Evolutionary conservation across 441 rosid species (phyloP).

Genomic region (Mallotus japonicus): DNA sequence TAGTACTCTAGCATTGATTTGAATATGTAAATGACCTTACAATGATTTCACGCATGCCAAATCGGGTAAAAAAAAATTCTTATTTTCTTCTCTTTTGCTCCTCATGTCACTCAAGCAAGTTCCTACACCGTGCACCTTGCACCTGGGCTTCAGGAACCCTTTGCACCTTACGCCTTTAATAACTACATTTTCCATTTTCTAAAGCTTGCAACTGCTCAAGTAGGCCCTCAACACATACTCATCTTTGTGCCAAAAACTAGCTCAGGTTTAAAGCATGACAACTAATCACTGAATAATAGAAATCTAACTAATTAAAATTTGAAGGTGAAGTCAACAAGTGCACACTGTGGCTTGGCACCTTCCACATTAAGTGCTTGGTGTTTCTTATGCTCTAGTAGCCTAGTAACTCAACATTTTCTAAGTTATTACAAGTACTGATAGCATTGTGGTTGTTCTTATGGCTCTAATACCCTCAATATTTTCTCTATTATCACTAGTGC

Average conservation of each 20-base stretch:
- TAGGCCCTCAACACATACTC: background rate
- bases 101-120: too few species aligned
- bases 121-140: too few species aligned
- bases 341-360: background rate
- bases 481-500: too few species aligned
- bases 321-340: background rate
- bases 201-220: background rate
- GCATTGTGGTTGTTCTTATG: background rate
- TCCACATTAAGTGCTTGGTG: background rate
- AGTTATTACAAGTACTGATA: background rate
- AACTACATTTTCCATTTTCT: background rate
- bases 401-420: background rate
- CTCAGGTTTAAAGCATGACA: background rate
- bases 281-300: background rate
- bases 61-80: too few species aligned
- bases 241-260: background rate
- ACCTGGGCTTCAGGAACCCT: too few species aligned
- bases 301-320: background rate
- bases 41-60: too few species aligned
- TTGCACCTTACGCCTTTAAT: too few species aligned
- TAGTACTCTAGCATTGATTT: too few species aligned
- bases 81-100: too few species aligned
- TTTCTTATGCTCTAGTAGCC: background rate
- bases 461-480: background rate
- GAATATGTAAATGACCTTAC: too few species aligned